Evolutionary conservation across 106 monocot species (phyloP), one percentile per base, ranked within the genome.

Genomic region (Dendrobium huoshanense): DNA sequence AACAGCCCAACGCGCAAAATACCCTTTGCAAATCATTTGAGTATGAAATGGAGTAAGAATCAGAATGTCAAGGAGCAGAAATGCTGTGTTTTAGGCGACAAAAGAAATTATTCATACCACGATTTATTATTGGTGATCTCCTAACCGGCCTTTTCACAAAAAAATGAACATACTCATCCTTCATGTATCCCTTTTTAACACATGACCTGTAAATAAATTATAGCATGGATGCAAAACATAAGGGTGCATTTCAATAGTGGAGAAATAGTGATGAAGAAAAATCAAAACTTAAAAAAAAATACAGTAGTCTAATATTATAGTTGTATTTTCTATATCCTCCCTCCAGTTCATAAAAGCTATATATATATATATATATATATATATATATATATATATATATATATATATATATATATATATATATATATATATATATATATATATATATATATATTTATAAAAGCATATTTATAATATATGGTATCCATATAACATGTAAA

Each of bases 61-160:
- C 55, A 9, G 58, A 37, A 58, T 47, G 59, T 70, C 7, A 44
- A 73, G 31, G 18, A 22, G 24, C 43, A 42, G 43, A 77, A 7
- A 9, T 49, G 16, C 17, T 31, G 29, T 31, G 31, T 65, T 83
- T 70, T 9, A 25, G 48, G 42, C 48, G 6, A 16, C 24, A 87
- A n/a, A 7, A 25, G 45, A 48, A n/a, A 49, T 51, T 76, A 51
- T 76, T 70, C 68, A 68, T 82, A 98, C 97, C 97, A 55, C 98
- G 92, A 67, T 99, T 99, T 79, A 99, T 99, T 76, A 99, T 99
- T 19, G 98, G 98, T 58, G 98, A 89, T 73, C 98, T 89, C 58
- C 86, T 86, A 29, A 90, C 64, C 24, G 94, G 86, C 77, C 86
- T 92, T 82, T 91, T 86, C 18, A 99, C 95, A 75, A 99, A 99